Base-by-base conservation (phyloP, 1,139 yeast species). In the Taphrina betulina region DNA sequence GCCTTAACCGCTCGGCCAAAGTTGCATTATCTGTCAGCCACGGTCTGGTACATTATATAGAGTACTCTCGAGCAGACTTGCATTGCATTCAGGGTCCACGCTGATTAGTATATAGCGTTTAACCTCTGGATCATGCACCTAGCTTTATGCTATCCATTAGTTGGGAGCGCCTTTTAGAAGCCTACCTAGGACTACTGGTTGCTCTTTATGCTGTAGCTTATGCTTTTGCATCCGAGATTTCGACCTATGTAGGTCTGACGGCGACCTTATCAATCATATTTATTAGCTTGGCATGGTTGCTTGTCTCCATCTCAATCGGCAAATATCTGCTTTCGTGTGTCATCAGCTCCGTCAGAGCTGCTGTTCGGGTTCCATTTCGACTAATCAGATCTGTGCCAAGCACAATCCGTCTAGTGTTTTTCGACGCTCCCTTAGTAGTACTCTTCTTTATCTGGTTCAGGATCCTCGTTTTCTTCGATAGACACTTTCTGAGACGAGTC, bases 371-470 rank as follows among this genome's bases (percentile, higher is more conserved):
- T n/a, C 54, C 54, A 3, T 50, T 50, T 24, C 29, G 46, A 14
- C 24, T 50, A 24, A 50, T 50, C 33, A 20, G 54, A 34, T 33
- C 16, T 16, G 34, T 35, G 2, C 54, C 54, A 3, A 38, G 31
- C 5, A 19, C 33, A 17, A 20, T 50, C 10, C 28, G 54, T 3
- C 26, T 33, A 10, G 36, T 34, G n/a, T 50, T 52, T 37, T 35
- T 45, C n/a, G 56, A 52, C 10, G 38, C 45, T 10, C 50, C 56
- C 2, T 26, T 52, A 10, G 36, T 52, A 24, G 33, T 52, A 10
- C 16, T 29, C 24, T 52, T 52, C 43, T 52, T 35, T 31, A 8
- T 42, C 12, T 52, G 50, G 43, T 52, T 52, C 23, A 41, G 56
- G 10, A 3, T 42, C 7, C 28, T 52, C 19, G 50, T 42, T n/a